Evolutionary conservation across 352 stramenopile species (phyloP).

Genomic region (Pythium sukuiense): DNA sequence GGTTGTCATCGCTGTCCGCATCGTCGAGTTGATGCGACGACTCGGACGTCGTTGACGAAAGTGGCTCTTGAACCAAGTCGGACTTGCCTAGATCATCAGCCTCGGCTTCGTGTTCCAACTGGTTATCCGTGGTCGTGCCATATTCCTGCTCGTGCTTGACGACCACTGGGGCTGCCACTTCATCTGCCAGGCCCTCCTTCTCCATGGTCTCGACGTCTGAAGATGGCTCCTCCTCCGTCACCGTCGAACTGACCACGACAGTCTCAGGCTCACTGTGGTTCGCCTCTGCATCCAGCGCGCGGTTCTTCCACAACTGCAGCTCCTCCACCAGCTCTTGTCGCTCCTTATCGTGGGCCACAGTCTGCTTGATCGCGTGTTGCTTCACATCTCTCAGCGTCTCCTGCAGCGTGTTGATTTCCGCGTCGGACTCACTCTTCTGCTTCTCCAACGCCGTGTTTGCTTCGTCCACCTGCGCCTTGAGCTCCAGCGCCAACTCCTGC

Average conservation of each 20-base stretch:
- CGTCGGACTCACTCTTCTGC: conserved; percentile 4
- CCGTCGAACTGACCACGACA: background rate
- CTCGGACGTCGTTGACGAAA: background rate
- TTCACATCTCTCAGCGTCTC: conserved; percentile 20
- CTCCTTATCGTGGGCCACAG: conserved; percentile 21
- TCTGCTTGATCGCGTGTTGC: conserved; percentile 21
- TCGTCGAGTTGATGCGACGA: conserved; percentile 2
- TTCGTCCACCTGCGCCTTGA: conserved; percentile 25
- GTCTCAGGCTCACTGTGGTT: background rate
- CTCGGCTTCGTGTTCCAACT: background rate
- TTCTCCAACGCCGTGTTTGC: conserved; percentile 11
- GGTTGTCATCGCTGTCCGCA: background rate
- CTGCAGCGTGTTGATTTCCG: conserved; percentile 14
- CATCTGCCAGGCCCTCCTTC: background rate
- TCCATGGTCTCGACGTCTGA: background rate
- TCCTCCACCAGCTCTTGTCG: conserved; percentile 27
- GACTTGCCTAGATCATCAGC: background rate
- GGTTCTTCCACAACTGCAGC: conserved; percentile 26
- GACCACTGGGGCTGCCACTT: background rate
- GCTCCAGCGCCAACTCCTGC: conserved; percentile 25
- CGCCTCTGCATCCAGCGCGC: conserved; percentile 5
- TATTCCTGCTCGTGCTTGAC: background rate
- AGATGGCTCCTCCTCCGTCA: conserved; percentile 6
- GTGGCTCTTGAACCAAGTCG: background rate
- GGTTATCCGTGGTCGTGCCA: conserved; percentile 7